phyloP scores from a whole-genome alignment of 352 stramenopile genomes.

The Phytopythium ostracodes region DNA sequence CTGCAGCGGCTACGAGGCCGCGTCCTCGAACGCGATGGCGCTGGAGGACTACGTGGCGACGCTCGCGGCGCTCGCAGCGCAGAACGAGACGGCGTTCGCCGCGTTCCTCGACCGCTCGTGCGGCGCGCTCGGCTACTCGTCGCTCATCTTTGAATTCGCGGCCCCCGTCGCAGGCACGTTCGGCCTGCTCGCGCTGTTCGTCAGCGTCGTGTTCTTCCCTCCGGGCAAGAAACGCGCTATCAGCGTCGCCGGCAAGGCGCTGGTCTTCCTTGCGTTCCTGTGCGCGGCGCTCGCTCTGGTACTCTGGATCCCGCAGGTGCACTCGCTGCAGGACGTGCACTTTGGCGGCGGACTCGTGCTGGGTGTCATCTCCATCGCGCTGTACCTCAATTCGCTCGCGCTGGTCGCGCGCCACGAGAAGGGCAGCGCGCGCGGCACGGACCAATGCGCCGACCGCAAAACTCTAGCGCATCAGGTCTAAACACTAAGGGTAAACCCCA shows the following conservation, averaged over 20 bases:
- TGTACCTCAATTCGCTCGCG: constrained; percentile 6
- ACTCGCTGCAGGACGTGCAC: constrained; percentile 1
- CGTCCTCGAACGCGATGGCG: constrained; percentile 1
- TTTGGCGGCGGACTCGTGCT: constrained; percentile 4
- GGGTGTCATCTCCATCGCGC: neutral
- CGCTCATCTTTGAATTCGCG: neutral
- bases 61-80: neutral
- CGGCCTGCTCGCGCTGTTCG: neutral
- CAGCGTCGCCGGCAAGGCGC: neutral
- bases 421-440: neutral
- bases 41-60: neutral
- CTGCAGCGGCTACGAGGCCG: constrained; percentile 4
- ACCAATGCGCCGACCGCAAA: neutral
- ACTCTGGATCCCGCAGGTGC: constrained; percentile 5
- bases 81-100: constrained; percentile 2
- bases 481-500: neutral
- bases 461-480: neutral
- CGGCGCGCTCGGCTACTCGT: constrained; percentile 4
- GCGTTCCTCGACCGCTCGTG: constrained; percentile 7
- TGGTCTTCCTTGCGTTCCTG: neutral
- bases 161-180: neutral
- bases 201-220: neutral
- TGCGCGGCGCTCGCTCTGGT: constrained; percentile 1
- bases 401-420: constrained; percentile 5
- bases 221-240: neutral